Percentiles rank a stretch among this genome's conserved stretches.
phyloP scores from a whole-genome alignment of 805 yeast genomes.

The Nakazawaea sp. region DNA sequence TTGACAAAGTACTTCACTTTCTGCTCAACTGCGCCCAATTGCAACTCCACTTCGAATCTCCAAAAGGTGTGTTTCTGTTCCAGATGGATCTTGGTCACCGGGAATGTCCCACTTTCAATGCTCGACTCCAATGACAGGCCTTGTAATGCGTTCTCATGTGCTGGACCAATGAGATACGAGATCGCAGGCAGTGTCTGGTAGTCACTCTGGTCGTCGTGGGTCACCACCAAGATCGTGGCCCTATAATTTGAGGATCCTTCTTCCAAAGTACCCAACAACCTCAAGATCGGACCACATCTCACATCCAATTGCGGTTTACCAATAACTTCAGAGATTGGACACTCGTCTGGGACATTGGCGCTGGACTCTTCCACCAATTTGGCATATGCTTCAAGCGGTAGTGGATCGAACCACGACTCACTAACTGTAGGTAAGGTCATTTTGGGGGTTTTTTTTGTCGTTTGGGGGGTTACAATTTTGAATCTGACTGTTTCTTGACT shows the following conservation, averaged over 20 bases:
- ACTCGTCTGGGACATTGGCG: conserved; percentile 4
- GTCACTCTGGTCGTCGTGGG: conserved; percentile 30
- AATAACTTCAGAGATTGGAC: conserved; percentile 12
- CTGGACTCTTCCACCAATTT: conserved; percentile 14
- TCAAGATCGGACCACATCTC: conserved; percentile 72
- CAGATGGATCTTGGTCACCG: conserved; percentile 35
- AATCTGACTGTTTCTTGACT: no score
- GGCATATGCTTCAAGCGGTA: conserved; percentile 20
- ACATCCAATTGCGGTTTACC: conserved; percentile 32
- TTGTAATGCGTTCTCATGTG: conserved; percentile 14
- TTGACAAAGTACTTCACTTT: conserved; percentile 58
- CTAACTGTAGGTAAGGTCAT: not conserved
- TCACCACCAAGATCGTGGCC: conserved; percentile 63
- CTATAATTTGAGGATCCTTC: conserved; percentile 43
- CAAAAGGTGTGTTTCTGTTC: conserved; percentile 41
- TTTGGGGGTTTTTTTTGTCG: not conserved
- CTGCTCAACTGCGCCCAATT: conserved; percentile 45
- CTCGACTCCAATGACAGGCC: conserved; percentile 8
- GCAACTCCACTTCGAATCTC: conserved; percentile 54
- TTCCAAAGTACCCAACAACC: conserved; percentile 60
- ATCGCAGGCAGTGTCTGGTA: conserved; percentile 21
- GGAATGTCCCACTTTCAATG: conserved; percentile 34
- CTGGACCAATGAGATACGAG: conserved; percentile 29
- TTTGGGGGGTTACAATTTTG: no score
- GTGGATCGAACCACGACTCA: conserved; percentile 21